These are phyloP conservation scores for Vickermania ingenoplastis DNA, from an alignment of 208 protist species.

Conservation along the genomic window DNA sequence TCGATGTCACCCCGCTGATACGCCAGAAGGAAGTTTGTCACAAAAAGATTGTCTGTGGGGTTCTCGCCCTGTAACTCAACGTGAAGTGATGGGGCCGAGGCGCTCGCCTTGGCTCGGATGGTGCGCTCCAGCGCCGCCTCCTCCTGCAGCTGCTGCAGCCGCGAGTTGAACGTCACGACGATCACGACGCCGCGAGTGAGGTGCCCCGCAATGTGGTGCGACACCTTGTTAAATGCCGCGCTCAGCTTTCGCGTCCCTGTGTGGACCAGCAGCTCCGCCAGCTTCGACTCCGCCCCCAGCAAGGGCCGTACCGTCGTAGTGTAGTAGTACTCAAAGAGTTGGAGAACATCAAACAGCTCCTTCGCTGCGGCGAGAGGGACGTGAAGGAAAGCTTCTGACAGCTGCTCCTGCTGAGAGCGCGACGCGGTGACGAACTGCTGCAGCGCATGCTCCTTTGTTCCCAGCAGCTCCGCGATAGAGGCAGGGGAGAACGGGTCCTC, in stretches of 20 bases:
- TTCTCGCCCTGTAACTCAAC: background rate
- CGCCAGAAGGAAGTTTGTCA: background rate
- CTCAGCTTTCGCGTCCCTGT: constrained; percentile 33
- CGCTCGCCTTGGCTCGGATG: background rate
- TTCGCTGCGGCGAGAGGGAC: constrained; percentile 30
- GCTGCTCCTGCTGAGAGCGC: constrained; percentile 43
- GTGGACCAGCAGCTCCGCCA: constrained; percentile 42
- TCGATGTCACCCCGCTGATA: background rate
- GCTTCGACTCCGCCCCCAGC: constrained; percentile 28
- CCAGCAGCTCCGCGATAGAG: constrained; percentile 2
- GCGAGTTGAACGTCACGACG: constrained; percentile 22
- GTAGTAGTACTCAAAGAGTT: constrained; percentile 70
- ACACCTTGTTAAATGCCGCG: constrained; percentile 30
- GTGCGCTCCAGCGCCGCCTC: background rate
- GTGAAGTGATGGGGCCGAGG: background rate
- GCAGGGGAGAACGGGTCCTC: constrained; percentile 4
- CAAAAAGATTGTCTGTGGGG: background rate
- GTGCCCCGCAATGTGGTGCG: constrained; percentile 26
- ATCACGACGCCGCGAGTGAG: constrained; percentile 47
- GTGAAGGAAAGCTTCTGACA: constrained; percentile 24
- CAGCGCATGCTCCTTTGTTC: constrained; percentile 6
- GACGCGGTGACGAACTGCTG: constrained; percentile 43
- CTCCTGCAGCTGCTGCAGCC: constrained; percentile 30
- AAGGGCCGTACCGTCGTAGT: constrained; percentile 41
- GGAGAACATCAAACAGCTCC: constrained; percentile 38